Percentiles rank a stretch among this genome's conserved stretches.
phyloP scores from a whole-genome alignment of 164 flowering plant genomes.

The Annona cherimola region DNA sequence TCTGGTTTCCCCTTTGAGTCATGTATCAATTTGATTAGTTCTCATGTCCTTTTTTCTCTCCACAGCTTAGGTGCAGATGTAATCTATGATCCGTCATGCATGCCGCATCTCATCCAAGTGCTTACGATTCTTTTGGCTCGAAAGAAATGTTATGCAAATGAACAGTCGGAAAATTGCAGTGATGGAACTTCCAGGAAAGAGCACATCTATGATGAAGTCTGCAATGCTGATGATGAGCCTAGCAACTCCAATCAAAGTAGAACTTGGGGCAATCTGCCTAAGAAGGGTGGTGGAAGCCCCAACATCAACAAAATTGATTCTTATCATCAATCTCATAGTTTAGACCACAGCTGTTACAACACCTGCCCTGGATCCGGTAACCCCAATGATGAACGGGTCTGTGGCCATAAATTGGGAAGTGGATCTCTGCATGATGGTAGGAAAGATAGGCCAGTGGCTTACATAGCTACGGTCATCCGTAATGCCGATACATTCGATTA shows the following conservation, averaged over 20 bases:
- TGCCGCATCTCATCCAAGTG: constrained; percentile 73
- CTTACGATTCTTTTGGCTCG: constrained; percentile 42
- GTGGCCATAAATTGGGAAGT: background rate
- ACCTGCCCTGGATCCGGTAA: constrained; percentile 1
- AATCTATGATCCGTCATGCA: constrained; percentile 73
- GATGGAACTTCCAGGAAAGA: background rate
- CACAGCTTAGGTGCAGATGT: constrained; percentile 94
- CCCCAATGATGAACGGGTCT: background rate
- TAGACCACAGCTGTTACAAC: background rate
- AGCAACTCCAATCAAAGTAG: background rate
- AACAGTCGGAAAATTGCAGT: background rate
- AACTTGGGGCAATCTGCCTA: background rate
- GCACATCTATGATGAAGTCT: background rate
- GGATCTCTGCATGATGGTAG: constrained; percentile 2
- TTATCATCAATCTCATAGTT: background rate
- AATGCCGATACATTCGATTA: constrained; percentile 61
- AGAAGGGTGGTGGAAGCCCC: background rate
- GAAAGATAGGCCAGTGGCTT: constrained; percentile 43
- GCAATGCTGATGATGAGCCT: background rate
- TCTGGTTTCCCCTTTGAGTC: background rate
- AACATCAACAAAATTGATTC: background rate
- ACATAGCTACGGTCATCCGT: constrained; percentile 80
- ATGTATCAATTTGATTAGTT: background rate
- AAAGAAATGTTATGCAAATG: constrained; percentile 8
- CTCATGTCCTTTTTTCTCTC: background rate